phyloP scores from a whole-genome alignment of 805 yeast genomes.

The Candida insectalens region DNA sequence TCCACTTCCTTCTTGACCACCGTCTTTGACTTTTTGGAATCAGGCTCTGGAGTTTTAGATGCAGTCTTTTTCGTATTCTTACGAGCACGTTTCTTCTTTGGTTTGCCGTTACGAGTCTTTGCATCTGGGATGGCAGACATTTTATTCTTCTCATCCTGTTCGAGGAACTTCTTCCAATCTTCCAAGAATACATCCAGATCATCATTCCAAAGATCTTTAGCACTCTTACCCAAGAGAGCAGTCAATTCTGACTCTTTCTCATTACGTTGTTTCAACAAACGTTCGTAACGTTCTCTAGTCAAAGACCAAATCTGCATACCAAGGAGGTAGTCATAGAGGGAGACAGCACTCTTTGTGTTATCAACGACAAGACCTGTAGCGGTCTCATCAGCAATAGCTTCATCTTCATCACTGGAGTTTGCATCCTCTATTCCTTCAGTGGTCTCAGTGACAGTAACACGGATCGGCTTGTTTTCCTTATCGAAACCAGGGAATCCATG shows the following conservation, averaged over 20 bases:
- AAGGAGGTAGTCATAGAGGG: constrained; percentile 76
- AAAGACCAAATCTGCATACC: constrained; percentile 94
- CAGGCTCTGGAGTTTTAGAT: constrained; percentile 9
- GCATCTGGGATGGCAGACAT: constrained; percentile 36
- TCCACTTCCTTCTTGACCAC: constrained; percentile 1
- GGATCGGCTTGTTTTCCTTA: constrained; percentile 56
- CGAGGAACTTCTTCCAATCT: constrained; percentile 60
- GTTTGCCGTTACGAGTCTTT: constrained; percentile 31
- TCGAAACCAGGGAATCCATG: constrained; percentile 71
- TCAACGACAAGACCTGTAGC: constrained; percentile 23
- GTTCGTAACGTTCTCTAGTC: constrained; percentile 82
- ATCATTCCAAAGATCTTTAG: constrained; percentile 80
- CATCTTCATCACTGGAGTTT: constrained; percentile 27
- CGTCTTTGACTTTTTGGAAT: constrained; percentile 7
- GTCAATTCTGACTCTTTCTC: constrained; percentile 66
- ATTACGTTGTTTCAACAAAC: constrained; percentile 61
- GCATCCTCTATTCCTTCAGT: constrained; percentile 13
- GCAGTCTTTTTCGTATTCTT: constrained; percentile 10
- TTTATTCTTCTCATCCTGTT: constrained; percentile 53
- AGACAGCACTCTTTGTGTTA: constrained; percentile 37
- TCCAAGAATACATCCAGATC: constrained; percentile 70
- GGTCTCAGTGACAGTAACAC: constrained; percentile 27
- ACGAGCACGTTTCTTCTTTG: constrained; percentile 16
- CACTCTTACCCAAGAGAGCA: constrained; percentile 50
- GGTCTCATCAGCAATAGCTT: constrained; percentile 25